Conservation (phyloP, 2,329 filamentous ascomycete genomes). For the Exophiala lecanii-corni region DNA sequence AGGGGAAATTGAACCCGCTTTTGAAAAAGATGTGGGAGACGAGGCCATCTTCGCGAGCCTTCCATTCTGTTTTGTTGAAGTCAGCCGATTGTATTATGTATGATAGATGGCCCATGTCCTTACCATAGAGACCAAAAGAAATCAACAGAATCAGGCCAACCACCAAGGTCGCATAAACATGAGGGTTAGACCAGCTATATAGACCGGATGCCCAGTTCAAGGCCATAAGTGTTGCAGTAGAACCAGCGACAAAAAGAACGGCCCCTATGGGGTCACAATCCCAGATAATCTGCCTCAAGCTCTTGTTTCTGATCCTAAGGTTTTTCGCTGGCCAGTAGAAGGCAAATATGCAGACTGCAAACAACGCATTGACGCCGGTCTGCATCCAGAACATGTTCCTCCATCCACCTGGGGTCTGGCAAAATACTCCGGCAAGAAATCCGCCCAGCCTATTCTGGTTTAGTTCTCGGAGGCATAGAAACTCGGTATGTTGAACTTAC, state of each 20-base stretch:
- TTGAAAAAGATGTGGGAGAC: conserved; percentile 54
- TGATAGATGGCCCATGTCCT: too few species aligned
- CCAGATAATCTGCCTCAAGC: conserved; percentile 41
- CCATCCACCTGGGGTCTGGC: conserved; percentile 46
- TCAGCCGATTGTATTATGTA: too few species aligned
- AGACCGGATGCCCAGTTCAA: conserved; percentile 46
- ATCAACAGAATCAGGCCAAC: conserved; percentile 41
- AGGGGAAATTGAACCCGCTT: conserved; percentile 50
- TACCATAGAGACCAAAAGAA: conserved; percentile 36
- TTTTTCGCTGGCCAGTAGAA: conserved; percentile 46
- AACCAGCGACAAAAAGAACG: conserved; percentile 39
- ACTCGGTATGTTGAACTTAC: conserved; percentile 34
- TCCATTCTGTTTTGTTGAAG: conserved; percentile 51
- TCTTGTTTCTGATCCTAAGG: conserved; percentile 36
- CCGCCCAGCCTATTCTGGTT: conserved; percentile 48
- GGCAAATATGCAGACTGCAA: conserved; percentile 42
- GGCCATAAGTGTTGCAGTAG: conserved; percentile 43
- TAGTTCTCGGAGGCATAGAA: too few species aligned
- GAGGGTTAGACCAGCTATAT: conserved; percentile 38
- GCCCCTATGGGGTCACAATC: conserved; percentile 48
- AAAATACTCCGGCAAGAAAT: conserved; percentile 42
- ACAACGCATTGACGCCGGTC: conserved; percentile 49
- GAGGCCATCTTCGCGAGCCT: conserved; percentile 50
- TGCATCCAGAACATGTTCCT: conserved; percentile 58
- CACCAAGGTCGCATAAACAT: conserved; percentile 37